Evolutionary conservation across 2,329 filamentous ascomycete species (phyloP), one percentile per base, ranked within the genome.

Genomic region (Madurella fahalii): DNA sequence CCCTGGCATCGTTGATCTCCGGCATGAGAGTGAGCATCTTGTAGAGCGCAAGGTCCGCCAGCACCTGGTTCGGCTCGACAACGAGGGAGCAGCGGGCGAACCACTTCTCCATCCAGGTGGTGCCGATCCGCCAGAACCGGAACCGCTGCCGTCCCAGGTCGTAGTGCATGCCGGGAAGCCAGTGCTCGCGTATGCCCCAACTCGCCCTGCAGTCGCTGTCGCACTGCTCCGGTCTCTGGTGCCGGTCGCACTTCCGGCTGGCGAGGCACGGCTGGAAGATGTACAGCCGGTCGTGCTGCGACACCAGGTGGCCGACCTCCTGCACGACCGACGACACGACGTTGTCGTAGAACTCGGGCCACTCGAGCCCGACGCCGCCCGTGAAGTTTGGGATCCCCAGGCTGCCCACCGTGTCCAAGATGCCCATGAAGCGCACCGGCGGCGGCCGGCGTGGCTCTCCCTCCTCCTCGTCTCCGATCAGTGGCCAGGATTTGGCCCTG

Each of bases 291-390:
- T 50, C 47, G 39, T 50, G 62, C 3, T 66, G 43, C 9, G 59
- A 61, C 9, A 65, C 34, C 7, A 59, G 55, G 34, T 67, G 64
- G 47, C 60, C 61, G 2, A 66, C 63, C 2, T 63, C 51, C 37
- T 61, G 58, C 12, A 66, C 64, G 2, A 60, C 64, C 7, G 58
- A 60, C 2, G 64, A 67, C 9, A 67, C 61, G 8, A 54, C 46
- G 30, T 64, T 55, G 52, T 65, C 59, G 45, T 67, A 54, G 7
- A 67, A 63, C 31, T 61, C 56, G 2, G 63, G 63, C 62, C 62
- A 65, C 13, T 65, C 25, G 25, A 25, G 25, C 57, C 63, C 61
- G 7, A 61, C 46, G 9, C 62, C 60, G 11, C 58, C 58, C 2
- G 57, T 53, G 15, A 62, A 16, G 30, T 17, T 17, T 11, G 44